Conservation (phyloP, 2,329 filamentous ascomycete genomes). For the Cytospora paraplurivora region DNA sequence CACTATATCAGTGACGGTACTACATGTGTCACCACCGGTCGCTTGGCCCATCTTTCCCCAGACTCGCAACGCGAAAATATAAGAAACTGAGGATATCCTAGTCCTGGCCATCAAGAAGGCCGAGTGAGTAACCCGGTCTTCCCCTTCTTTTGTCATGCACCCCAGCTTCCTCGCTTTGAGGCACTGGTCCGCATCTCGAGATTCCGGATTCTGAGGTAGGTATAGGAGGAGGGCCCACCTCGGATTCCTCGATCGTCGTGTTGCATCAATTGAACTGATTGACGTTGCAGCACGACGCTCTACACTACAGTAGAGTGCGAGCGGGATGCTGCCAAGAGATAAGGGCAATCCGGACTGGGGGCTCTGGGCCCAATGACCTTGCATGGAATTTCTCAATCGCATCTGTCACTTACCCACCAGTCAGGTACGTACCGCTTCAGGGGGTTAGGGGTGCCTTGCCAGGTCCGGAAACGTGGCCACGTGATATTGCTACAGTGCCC, state of each 20-base stretch:
- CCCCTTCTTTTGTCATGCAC: constrained; percentile 9
- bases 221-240: not conserved
- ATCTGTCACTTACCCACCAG: constrained; percentile 18
- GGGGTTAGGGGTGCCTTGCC: constrained; percentile 6
- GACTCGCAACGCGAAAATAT: not conserved
- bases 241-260: not conserved
- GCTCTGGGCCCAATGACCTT: constrained; percentile 24
- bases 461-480: not conserved
- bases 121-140: not conserved
- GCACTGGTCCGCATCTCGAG: not conserved
- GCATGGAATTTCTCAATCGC: constrained; percentile 25
- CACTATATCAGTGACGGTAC: no score
- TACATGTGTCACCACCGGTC: not conserved
- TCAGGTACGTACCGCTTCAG: constrained; percentile 12
- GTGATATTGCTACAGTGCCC: not conserved
- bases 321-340: constrained; percentile 27
- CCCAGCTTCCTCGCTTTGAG: constrained; percentile 9
- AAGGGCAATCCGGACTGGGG: constrained; percentile 6
- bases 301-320: constrained; percentile 12
- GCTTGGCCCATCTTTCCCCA: not conserved
- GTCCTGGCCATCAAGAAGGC: constrained; percentile 5
- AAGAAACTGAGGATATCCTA: not conserved
- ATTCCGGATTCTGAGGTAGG: not conserved
- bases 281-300: constrained; percentile 25
- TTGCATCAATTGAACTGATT: constrained; percentile 8